Base-by-base conservation (phyloP, 345 rosid species). In the Erodium maritimum region DNA sequence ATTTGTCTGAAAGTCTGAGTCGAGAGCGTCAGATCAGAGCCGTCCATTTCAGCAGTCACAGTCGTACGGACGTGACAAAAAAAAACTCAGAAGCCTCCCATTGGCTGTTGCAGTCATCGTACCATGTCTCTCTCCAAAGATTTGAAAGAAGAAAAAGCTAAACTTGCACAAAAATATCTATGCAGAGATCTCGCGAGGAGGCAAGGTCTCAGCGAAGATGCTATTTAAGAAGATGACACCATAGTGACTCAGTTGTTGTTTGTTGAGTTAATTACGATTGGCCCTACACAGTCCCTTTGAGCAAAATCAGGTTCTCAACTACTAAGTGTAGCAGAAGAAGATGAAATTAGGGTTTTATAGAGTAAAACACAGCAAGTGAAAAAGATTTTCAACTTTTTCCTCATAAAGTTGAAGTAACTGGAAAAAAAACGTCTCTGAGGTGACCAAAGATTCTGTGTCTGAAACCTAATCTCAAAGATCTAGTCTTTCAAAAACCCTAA, bases 361-460 rank as follows among this genome's bases (percentile, higher is more conserved):
- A n/a, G n/a, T n/a, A n/a, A n/a, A n/a, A n/a, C n/a, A n/a, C n/a
- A n/a, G n/a, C n/a, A n/a, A n/a, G n/a, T n/a, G n/a, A n/a, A n/a
- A n/a, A n/a, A n/a, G n/a, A n/a, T n/a, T n/a, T n/a, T n/a, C n/a
- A n/a, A n/a, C n/a, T n/a, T n/a, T n/a, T n/a, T n/a, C n/a, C n/a
- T n/a, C n/a, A n/a, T n/a, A n/a, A 25, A 25, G 33, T 25, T 25
- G 7, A 25, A 25, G 7, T 2, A 7, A 25, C 7, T 25, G 33
- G 33, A 25, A 7, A 3, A 2, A 2, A 2, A 80, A 73, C 79
- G 68, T 37, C 71, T 63, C 71, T 86, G 95, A 84, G 83, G 86
- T 78, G 75, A 79, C 84, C 77, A 79, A 76, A 81, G 86, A 84
- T 89, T 82, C 83, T 73, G 52, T 69, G 77, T 61, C 70, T 55